Evolutionary conservation across 1,284 basidiomycete species (phyloP).

Genomic region (Amylostereum chailletii): DNA sequence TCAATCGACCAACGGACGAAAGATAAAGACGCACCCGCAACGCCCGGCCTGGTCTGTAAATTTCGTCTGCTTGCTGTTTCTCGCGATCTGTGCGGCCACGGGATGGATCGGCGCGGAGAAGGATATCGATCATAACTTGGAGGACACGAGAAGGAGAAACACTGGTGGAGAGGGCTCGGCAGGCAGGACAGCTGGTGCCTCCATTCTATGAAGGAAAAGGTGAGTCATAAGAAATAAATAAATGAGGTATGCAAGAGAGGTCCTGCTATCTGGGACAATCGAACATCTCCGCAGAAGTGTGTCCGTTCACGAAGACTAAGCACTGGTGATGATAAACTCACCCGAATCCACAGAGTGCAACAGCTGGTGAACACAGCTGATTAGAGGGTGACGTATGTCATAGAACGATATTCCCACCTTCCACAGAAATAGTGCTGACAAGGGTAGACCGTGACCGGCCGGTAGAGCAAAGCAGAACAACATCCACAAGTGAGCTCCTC

Average conservation of each 20-base stretch:
- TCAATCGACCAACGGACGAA: constrained; percentile 1
- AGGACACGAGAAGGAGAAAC: constrained; percentile 63
- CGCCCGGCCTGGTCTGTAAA: constrained; percentile 54
- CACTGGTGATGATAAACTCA: constrained; percentile 31
- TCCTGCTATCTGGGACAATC: too few species aligned
- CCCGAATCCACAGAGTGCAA: constrained; percentile 67
- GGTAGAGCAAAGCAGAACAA: constrained; percentile 68
- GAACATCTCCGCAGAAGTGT: too few species aligned
- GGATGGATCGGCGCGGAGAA: constrained; percentile 57
- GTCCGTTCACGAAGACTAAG: too few species aligned
- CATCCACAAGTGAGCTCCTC: constrained; percentile 77
- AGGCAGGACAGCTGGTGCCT: constrained; percentile 71
- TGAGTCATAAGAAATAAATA: constrained; percentile 7
- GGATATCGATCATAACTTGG: constrained; percentile 58
- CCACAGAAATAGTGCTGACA: constrained; percentile 83
- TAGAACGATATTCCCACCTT: constrained; percentile 40
- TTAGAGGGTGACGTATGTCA: constrained; percentile 8
- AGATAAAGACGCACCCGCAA: constrained; percentile 49
- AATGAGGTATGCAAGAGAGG: too few species aligned
- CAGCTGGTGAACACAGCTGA: constrained; percentile 36
- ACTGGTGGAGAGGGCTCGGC: constrained; percentile 53
- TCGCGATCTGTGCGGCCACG: constrained; percentile 57
- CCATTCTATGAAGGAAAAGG: constrained; percentile 47
- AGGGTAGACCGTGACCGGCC: constrained; percentile 66
- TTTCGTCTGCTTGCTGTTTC: constrained; percentile 65